Percentiles rank a stretch among this genome's conserved stretches.
Conservation (phyloP, 2,329 filamentous ascomycete genomes). For the Colletotrichum horii region DNA sequence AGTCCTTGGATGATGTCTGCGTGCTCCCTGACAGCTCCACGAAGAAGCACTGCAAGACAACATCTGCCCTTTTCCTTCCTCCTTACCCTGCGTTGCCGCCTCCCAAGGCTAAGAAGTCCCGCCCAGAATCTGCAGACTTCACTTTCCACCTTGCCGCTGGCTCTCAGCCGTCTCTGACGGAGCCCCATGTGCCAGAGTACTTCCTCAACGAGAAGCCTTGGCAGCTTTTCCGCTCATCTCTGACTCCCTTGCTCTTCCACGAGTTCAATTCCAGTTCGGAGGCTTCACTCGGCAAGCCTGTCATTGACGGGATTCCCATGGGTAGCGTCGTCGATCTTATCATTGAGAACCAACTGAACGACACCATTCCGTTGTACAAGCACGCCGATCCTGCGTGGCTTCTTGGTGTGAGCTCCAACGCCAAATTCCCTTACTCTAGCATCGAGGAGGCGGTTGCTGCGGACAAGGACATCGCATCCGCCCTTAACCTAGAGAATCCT, state of each 20-base stretch:
- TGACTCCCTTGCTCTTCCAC: constrained; percentile 24
- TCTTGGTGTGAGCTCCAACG: constrained; percentile 7
- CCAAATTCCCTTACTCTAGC: neutral
- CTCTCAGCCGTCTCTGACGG: neutral
- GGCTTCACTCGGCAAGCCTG: neutral
- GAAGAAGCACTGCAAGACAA: constrained; percentile 9
- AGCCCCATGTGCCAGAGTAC: neutral
- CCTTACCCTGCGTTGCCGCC: constrained; percentile 15
- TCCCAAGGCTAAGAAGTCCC: constrained; percentile 10
- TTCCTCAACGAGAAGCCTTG: constrained; percentile 19
- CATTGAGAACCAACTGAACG: constrained; percentile 9
- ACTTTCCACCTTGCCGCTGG: constrained; percentile 5
- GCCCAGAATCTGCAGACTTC: constrained; percentile 13
- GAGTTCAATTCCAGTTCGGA: neutral
- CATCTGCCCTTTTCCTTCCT: constrained; percentile 1
- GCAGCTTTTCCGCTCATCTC: constrained; percentile 15
- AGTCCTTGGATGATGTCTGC: constrained; percentile 5
- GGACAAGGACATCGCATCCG: neutral
- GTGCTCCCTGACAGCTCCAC: constrained; percentile 21
- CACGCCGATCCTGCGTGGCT: constrained; percentile 25
- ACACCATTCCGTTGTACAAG: constrained; percentile 25
- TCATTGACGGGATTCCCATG: neutral
- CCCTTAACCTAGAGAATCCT: neutral
- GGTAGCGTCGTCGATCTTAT: constrained; percentile 23
- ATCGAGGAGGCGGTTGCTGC: neutral